Conservation (phyloP, 2,329 filamentous ascomycete genomes). For the Talaromyces sp. region DNA sequence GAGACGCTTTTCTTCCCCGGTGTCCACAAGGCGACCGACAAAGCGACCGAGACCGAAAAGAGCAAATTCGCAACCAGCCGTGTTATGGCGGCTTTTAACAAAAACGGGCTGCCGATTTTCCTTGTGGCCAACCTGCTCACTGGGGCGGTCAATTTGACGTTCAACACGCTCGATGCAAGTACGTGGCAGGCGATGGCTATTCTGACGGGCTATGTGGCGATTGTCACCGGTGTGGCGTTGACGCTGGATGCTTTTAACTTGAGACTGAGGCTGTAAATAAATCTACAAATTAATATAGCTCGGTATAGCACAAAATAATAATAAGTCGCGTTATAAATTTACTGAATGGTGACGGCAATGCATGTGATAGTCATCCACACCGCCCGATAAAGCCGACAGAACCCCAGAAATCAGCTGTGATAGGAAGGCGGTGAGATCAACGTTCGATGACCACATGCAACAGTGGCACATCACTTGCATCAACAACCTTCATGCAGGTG, state of each 20-base stretch:
- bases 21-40: constrained; percentile 54
- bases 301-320: neutral
- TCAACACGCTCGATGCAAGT: constrained; percentile 72
- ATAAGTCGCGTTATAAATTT: too few species aligned
- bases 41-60: constrained; percentile 56
- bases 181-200: constrained; percentile 65
- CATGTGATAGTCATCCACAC: too few species aligned
- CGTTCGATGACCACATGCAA: too few species aligned
- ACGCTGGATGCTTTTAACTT: constrained; percentile 34
- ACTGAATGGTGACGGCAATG: too few species aligned
- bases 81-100: constrained; percentile 78
- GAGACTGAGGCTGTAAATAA: constrained; percentile 18
- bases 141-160: constrained; percentile 78
- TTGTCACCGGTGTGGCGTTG: constrained; percentile 60
- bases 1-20: constrained; percentile 74
- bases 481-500: too few species aligned
- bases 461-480: too few species aligned
- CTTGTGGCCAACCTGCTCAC: constrained; percentile 84
- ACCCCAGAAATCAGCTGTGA: too few species aligned
- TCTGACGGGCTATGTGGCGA: constrained; percentile 64
- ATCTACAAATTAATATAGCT: neutral
- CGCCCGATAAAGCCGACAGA: too few species aligned
- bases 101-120: constrained; percentile 81
- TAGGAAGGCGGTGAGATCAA: too few species aligned
- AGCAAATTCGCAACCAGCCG: constrained; percentile 68